Evolutionary conservation across 768 basidiomycete species (phyloP).

Genomic region (Rossbeevera mucosa): DNA sequence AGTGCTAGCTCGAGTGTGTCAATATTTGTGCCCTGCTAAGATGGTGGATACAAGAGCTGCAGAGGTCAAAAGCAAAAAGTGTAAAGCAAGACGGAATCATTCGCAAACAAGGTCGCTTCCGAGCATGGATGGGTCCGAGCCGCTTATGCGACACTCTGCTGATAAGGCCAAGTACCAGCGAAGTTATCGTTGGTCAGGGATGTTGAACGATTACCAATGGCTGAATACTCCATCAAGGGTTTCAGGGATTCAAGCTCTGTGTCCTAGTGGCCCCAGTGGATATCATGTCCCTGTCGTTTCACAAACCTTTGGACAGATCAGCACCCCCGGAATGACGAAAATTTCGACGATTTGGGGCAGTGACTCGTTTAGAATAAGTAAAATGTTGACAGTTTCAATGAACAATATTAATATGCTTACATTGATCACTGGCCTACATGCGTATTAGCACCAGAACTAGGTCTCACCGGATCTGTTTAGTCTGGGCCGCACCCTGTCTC

Average conservation of each 20-base stretch:
- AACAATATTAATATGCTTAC: background rate
- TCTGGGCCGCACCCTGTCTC: no score
- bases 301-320: background rate
- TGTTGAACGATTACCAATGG: background rate
- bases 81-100: background rate
- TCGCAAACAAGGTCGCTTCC: background rate
- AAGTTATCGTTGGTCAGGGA: background rate
- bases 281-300: background rate
- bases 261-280: background rate
- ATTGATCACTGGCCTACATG: background rate
- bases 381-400: background rate
- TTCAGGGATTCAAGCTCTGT: background rate
- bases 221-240: background rate
- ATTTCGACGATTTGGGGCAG: background rate
- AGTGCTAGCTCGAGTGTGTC: background rate
- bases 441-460: no score
- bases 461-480: no score
- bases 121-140: no score
- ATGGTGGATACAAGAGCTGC: background rate
- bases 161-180: background rate
- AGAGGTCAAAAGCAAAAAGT: background rate
- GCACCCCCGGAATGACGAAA: background rate
- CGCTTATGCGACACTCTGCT: background rate
- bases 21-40: background rate
- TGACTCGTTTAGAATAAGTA: no score